phyloP scores from a whole-genome alignment of 2,329 filamentous ascomycete genomes.

The Neofusicoccum sp. region DNA sequence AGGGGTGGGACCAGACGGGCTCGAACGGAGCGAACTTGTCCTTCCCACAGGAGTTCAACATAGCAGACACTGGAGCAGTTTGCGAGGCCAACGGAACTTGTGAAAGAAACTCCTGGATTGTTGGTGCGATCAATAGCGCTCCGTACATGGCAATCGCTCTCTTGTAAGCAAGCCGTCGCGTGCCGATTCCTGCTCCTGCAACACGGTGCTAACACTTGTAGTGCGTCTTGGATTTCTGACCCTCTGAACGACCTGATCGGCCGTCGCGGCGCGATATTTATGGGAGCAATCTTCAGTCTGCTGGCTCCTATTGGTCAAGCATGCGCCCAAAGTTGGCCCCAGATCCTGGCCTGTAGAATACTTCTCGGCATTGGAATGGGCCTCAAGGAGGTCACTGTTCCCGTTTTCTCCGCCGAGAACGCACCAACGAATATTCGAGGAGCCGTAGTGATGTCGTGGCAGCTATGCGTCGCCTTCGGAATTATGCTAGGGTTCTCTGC shows the following conservation, averaged over 20 bases:
- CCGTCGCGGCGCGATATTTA: slow-evolving; percentile 34
- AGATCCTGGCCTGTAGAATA: slow-evolving; percentile 36
- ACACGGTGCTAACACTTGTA: not conserved
- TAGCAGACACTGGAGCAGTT: slow-evolving; percentile 40
- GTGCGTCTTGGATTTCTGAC: slow-evolving; percentile 14
- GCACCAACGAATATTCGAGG: slow-evolving; percentile 44
- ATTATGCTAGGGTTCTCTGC: slow-evolving; percentile 49
- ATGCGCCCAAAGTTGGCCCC: slow-evolving; percentile 41
- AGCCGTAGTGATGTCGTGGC: slow-evolving; percentile 51
- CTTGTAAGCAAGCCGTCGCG: not conserved
- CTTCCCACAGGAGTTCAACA: slow-evolving; percentile 59
- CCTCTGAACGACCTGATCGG: slow-evolving; percentile 31
- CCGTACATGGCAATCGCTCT: slow-evolving; percentile 26
- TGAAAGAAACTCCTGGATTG: slow-evolving; percentile 33
- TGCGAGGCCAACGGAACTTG: slow-evolving; percentile 27
- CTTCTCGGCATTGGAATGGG: slow-evolving; percentile 48
- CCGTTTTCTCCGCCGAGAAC: slow-evolving; percentile 44
- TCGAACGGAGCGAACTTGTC: slow-evolving; percentile 58
- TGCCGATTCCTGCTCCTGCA: not conserved
- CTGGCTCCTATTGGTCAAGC: slow-evolving; percentile 40
- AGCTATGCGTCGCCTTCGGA: slow-evolving; percentile 47
- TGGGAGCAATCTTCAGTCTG: slow-evolving; percentile 31
- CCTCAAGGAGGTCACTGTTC: slow-evolving; percentile 48
- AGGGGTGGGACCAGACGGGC: slow-evolving; percentile 34
- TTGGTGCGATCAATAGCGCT: slow-evolving; percentile 29